These are phyloP conservation scores for Phytophthora cactorum DNA, from an alignment of 352 stramenopile genomes.

Conservation along the genomic window DNA sequence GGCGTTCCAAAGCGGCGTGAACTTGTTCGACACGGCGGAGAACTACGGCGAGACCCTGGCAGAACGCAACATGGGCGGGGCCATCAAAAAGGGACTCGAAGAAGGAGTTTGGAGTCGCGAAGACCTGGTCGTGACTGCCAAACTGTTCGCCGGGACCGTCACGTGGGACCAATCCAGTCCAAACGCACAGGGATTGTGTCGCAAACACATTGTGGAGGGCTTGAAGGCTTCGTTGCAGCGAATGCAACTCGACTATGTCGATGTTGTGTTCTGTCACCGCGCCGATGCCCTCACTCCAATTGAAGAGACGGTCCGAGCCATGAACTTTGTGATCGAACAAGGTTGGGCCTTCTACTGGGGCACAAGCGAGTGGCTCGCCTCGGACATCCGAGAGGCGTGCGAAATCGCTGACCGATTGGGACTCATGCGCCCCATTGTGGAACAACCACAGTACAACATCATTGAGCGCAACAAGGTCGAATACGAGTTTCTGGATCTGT, in stretches of 20 bases:
- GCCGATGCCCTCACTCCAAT: conserved; percentile 9
- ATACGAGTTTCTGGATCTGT: conserved; percentile 9
- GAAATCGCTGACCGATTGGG: conserved; percentile 39
- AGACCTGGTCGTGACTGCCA: conserved; percentile 61
- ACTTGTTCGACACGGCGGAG: conserved; percentile 52
- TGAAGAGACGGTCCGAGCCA: not conserved
- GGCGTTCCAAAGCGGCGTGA: conserved; percentile 40
- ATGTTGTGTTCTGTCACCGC: conserved; percentile 9
- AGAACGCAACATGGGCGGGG: conserved; percentile 36
- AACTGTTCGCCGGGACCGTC: conserved; percentile 49
- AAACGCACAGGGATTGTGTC: conserved; percentile 7
- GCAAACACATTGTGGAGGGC: conserved; percentile 10
- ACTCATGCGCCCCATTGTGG: conserved; percentile 42
- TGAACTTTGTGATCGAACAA: no score
- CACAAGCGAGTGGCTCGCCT: not conserved
- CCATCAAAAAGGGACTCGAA: conserved; percentile 49
- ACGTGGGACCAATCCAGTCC: conserved; percentile 11
- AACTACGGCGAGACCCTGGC: conserved; percentile 23
- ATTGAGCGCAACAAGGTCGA: conserved; percentile 23
- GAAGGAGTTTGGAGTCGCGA: conserved; percentile 29
- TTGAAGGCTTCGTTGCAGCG: conserved; percentile 16
- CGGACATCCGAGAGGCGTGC: conserved; percentile 7
- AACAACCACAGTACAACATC: conserved; percentile 43
- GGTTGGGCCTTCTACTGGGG: conserved; percentile 3
- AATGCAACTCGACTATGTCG: conserved; percentile 7